Percentiles rank a stretch among this genome's conserved stretches.
Conservation (phyloP, 2,329 filamentous ascomycete genomes). For the Fusarium sp. region DNA sequence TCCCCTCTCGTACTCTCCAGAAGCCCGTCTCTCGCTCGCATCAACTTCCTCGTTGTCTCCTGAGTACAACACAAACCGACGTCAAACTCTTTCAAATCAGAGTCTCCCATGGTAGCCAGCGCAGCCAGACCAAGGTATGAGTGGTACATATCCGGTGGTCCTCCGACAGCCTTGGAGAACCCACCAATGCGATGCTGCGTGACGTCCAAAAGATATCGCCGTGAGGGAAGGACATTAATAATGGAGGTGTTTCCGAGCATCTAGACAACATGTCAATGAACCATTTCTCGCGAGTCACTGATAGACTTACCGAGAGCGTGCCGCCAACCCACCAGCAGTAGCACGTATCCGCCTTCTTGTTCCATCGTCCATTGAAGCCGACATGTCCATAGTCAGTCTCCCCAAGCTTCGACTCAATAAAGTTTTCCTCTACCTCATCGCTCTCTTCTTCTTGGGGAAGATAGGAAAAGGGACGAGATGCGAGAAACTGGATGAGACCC, state of each 20-base stretch:
- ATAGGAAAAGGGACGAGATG: slow-evolving; percentile 73
- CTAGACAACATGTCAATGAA: slow-evolving; percentile 50
- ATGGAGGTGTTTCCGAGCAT: slow-evolving; percentile 69
- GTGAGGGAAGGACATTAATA: slow-evolving; percentile 69
- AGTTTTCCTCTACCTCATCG: slow-evolving; percentile 58
- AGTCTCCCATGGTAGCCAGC: slow-evolving; percentile 78
- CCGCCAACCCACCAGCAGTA: slow-evolving; percentile 93
- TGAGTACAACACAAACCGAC: slow-evolving; percentile 79
- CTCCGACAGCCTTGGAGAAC: slow-evolving; percentile 78
- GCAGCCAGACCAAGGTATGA: slow-evolving; percentile 88
- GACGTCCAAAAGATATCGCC: slow-evolving; percentile 84
- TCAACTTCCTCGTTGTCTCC: slow-evolving; percentile 65
- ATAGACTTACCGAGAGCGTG: slow-evolving; percentile 60
- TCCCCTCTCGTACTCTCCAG: slow-evolving; percentile 34
- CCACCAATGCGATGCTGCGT: slow-evolving; percentile 89
- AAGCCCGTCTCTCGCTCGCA: slow-evolving; percentile 58
- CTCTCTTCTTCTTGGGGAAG: slow-evolving; percentile 60
- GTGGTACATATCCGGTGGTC: slow-evolving; percentile 84
- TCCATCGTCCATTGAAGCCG: slow-evolving; percentile 90
- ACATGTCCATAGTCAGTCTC: slow-evolving; percentile 60
- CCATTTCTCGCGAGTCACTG: not conserved
- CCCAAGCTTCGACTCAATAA: slow-evolving; percentile 52
- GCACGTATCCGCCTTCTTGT: slow-evolving; percentile 94
- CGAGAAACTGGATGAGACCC: slow-evolving; percentile 66
- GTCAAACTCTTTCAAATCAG: slow-evolving; percentile 77